Base-by-base conservation (phyloP, 306 rosid species). In the Gastrolobium villosum region DNA sequence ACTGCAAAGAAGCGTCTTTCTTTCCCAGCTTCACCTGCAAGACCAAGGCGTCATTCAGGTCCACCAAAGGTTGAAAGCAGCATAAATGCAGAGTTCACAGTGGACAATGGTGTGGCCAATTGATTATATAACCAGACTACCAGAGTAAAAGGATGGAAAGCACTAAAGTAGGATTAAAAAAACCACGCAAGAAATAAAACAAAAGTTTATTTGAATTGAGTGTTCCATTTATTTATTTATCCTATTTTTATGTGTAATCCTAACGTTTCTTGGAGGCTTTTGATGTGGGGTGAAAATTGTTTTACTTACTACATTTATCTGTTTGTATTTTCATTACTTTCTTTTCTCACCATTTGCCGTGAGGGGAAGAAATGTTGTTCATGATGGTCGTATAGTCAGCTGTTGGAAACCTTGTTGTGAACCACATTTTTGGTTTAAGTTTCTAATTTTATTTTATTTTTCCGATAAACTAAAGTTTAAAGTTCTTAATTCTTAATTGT, bases 1-100 rank as follows among this genome's bases (percentile, higher is more conserved):
- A 81, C 90, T 13, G 91, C 88, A 45, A 95, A 89, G 90, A 92
- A 95, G 68, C 88, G 93, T 36, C 86, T 95, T 32, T 87, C 96
- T 3, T 92, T 81, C 82, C 94, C 98, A 2, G 84, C 91, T 78
- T 92, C 99, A 6, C 98, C 97, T 0, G 87, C 91, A 31, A 83
- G 70, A 83, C 86, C 92, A 68, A 83, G 96, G 93, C 87, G 98
- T 43, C 92, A 85, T 79, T 91, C 94, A 26, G 92, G 90, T 61
- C 91, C 95, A 3, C 91, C 97, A 4, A 90, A 84, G 92, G 84
- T 93, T 40, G 98, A 93, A 82, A 79, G 61, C 68, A 79, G 79
- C 72, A 44, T 86, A 20, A 86, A 83, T 36, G 85, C 87, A 35
- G 93, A 82, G 86, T 63, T 84, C 77, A 72, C 57, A 62, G 74